These are phyloP conservation scores for Monilinia fructicola DNA, from an alignment of 2,329 filamentous ascomycete genomes.

Conservation along the genomic window DNA sequence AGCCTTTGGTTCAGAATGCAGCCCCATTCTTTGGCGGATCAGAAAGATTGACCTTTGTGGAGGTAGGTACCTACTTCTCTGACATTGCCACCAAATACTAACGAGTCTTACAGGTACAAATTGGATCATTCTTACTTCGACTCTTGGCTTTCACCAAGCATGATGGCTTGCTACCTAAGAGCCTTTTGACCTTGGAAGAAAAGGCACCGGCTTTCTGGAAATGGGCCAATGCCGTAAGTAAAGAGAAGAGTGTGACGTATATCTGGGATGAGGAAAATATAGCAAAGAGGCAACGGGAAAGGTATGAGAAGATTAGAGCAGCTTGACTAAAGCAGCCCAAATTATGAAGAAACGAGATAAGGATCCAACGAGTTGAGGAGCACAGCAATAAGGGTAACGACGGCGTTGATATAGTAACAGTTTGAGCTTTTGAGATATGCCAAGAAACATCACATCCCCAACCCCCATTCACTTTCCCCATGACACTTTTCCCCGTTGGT, in stretches of 20 bases:
- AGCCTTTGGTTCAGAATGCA: slow-evolving; percentile 61
- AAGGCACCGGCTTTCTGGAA: slow-evolving; percentile 65
- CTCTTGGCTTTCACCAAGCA: slow-evolving; percentile 55
- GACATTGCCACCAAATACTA: slow-evolving; percentile 22
- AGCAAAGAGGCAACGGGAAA: slow-evolving; percentile 46
- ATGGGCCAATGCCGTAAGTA: slow-evolving; percentile 62
- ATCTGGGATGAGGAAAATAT: slow-evolving; percentile 58
- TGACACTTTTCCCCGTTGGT: not conserved
- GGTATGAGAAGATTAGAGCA: slow-evolving; percentile 28
- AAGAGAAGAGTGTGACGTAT: slow-evolving; percentile 64
- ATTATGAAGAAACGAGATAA: slow-evolving; percentile 6
- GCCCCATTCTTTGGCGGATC: slow-evolving; percentile 65
- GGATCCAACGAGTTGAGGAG: not conserved
- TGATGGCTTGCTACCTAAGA: slow-evolving; percentile 52
- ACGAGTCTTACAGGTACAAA: slow-evolving; percentile 50
- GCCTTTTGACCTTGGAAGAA: slow-evolving; percentile 49
- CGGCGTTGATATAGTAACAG: slow-evolving; percentile 15
- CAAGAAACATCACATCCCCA: slow-evolving; percentile 1
- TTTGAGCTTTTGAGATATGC: slow-evolving; percentile 14
- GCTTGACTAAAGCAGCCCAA: slow-evolving; percentile 1
- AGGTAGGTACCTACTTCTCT: slow-evolving; percentile 51
- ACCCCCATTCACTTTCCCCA: not conserved
- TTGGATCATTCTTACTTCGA: slow-evolving; percentile 66
- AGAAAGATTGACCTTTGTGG: slow-evolving; percentile 66
- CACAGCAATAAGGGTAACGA: slow-evolving; percentile 8